A percentile compares a stretch with the other conserved stretches of the same genome.
Conservation (phyloP, 1,139 yeast species). For the Yamadazyma aaseri region DNA sequence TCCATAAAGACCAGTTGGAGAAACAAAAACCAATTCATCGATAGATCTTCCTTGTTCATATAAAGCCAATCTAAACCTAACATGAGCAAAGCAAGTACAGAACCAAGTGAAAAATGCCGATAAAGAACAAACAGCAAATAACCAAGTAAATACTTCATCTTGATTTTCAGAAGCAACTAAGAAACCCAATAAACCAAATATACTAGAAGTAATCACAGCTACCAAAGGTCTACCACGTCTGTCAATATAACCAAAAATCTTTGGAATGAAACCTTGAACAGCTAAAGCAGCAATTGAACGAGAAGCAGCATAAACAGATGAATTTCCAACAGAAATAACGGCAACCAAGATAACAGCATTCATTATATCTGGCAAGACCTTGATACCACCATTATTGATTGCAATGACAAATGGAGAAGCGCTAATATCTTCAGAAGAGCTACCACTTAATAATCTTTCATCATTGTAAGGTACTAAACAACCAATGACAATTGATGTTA, state of each 20-base stretch:
- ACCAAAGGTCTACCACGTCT: conserved; percentile 56
- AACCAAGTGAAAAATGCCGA: conserved; percentile 57
- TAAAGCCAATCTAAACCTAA: conserved; percentile 41
- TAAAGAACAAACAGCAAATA: conserved; percentile 64
- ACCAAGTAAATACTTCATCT: conserved; percentile 57
- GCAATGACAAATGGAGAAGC: conserved; percentile 47
- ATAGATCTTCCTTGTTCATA: conserved; percentile 31
- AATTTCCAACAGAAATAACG: conserved; percentile 53
- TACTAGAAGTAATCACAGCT: conserved; percentile 48
- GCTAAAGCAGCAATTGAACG: conserved; percentile 56
- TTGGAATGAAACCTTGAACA: conserved; percentile 47
- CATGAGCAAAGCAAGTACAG: conserved; percentile 37
- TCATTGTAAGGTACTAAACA: conserved; percentile 44
- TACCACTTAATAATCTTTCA: conserved; percentile 34
- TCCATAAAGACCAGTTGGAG: conserved; percentile 50
- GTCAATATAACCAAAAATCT: conserved; percentile 52
- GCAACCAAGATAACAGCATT: conserved; percentile 53
- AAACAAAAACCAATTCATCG: conserved; percentile 47
- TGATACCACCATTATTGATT: conserved; percentile 36
- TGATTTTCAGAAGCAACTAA: conserved; percentile 52
- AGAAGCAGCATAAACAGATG: conserved; percentile 55
- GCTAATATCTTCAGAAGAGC: conserved; percentile 27
- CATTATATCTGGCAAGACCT: conserved; percentile 48
- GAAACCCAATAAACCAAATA: conserved; percentile 63
- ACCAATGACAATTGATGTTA: conserved; percentile 47